Conservation (phyloP, 352 stramenopile genomes). For the Globisporangium nagaii region DNA sequence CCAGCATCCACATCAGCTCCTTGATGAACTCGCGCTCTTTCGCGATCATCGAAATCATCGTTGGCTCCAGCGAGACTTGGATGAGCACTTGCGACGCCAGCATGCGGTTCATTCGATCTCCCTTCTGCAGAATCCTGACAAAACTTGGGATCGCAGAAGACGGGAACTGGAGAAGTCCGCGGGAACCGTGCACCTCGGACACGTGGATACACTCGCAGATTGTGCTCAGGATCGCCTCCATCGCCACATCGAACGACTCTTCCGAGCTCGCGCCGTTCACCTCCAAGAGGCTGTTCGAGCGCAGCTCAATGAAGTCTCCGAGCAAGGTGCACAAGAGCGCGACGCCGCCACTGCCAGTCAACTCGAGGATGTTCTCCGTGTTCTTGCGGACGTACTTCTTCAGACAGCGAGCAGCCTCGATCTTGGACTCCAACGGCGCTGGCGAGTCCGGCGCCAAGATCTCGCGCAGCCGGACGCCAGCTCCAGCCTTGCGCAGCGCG, state of each 20-base stretch:
- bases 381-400: slow-evolving; percentile 76
- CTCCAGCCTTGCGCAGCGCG: slow-evolving; percentile 54
- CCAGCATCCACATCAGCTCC: slow-evolving; percentile 68
- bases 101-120: slow-evolving; percentile 59
- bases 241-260: slow-evolving; percentile 56
- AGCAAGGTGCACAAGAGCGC: slow-evolving; percentile 45
- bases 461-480: slow-evolving; percentile 42
- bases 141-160: slow-evolving; percentile 51
- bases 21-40: slow-evolving; percentile 59
- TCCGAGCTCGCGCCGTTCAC: slow-evolving; percentile 21
- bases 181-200: slow-evolving; percentile 25
- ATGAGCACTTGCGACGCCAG: slow-evolving; percentile 65
- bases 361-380: slow-evolving; percentile 59
- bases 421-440: slow-evolving; percentile 42
- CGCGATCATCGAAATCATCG: slow-evolving; percentile 42
- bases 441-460: slow-evolving; percentile 48
- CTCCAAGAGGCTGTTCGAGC: slow-evolving; percentile 20
- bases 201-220: slow-evolving; percentile 74
- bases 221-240: slow-evolving; percentile 71
- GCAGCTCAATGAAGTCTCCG: slow-evolving; percentile 50
- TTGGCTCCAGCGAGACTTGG: slow-evolving; percentile 54
- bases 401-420: slow-evolving; percentile 67
- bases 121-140: slow-evolving; percentile 52
- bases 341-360: slow-evolving; percentile 50
- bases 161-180: slow-evolving; percentile 49